These are phyloP conservation scores for Andrographis paniculata DNA, from an alignment of 305 asterid species.

Conservation along the genomic window DNA sequence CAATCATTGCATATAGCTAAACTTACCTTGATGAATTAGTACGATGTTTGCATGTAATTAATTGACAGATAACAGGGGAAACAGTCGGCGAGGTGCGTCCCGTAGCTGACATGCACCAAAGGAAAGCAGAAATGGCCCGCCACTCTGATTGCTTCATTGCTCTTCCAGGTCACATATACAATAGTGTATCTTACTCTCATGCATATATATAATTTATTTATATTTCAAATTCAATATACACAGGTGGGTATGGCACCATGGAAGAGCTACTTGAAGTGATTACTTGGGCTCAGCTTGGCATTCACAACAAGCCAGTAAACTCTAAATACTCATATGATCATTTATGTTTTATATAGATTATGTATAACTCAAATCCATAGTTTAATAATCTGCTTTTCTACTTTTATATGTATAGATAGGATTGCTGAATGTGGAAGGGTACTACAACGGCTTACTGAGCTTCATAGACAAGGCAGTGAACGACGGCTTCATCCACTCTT, in stretches of 20 bases:
- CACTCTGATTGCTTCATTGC: conserved; percentile 73
- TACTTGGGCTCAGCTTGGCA: conserved; percentile 77
- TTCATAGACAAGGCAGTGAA: conserved; percentile 79
- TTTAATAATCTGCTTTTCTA: too few species aligned
- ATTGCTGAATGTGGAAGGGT: conserved; percentile 68
- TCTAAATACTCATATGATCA: too few species aligned
- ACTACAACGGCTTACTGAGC: conserved; percentile 44
- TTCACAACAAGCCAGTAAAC: conserved; percentile 62
- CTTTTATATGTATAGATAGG: conserved; percentile 41
- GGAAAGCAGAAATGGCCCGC: conserved; percentile 73
- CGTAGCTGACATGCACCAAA: conserved; percentile 68
- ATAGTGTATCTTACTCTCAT: not conserved
- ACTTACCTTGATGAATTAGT: too few species aligned
- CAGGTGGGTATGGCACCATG: conserved; percentile 79
- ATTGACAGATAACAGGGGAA: conserved; percentile 48
- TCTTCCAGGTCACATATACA: conserved; percentile 41
- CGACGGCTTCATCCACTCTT: conserved; percentile 65
- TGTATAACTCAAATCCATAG: too few species aligned
- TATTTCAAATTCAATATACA: not conserved
- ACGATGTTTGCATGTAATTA: not conserved
- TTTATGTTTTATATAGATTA: too few species aligned
- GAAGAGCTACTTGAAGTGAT: conserved; percentile 66
- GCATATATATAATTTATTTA: not conserved
- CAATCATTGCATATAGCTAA: too few species aligned
- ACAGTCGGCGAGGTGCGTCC: conserved; percentile 45